Evolutionary conservation across 768 basidiomycete genomes (phyloP).

Genomic region (Gelatoporia subvermispora): DNA sequence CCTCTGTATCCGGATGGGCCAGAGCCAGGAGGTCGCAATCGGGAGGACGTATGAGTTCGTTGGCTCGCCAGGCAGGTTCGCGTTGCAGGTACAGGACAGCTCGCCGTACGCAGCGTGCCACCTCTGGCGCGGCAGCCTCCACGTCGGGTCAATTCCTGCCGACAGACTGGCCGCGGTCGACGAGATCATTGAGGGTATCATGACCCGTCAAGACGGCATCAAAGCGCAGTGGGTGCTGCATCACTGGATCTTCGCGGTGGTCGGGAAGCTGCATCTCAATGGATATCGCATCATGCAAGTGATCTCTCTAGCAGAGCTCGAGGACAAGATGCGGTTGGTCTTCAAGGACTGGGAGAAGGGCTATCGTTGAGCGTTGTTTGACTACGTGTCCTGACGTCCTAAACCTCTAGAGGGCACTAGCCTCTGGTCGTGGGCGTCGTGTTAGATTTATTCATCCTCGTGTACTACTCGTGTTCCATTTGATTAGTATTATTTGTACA

Average conservation of each 20-base stretch:
- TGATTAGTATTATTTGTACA: too few relatives aligned
- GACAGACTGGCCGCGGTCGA: neutral
- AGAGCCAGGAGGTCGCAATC: neutral
- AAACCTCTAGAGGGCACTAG: too few relatives aligned
- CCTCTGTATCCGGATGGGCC: constrained; percentile 3
- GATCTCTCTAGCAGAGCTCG: neutral
- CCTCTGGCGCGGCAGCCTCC: neutral
- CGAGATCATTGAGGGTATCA: neutral
- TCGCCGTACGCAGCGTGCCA: neutral
- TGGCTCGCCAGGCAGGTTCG: neutral
- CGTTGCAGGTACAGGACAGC: neutral
- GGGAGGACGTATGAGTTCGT: neutral
- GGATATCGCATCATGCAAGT: neutral
- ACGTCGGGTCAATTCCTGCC: neutral
- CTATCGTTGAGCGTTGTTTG: too few relatives aligned
- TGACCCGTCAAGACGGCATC: neutral
- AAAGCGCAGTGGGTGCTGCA: neutral
- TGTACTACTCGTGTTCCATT: too few relatives aligned
- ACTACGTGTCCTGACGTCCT: too few relatives aligned
- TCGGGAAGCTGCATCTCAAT: neutral
- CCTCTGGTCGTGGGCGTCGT: too few relatives aligned
- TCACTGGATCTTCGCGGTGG: neutral
- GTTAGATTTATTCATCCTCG: too few relatives aligned
- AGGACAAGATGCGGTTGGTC: too few relatives aligned
- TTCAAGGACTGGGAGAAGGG: too few relatives aligned